phyloP scores from a whole-genome alignment of 345 rosid genomes.

The Turnera subulata region DNA sequence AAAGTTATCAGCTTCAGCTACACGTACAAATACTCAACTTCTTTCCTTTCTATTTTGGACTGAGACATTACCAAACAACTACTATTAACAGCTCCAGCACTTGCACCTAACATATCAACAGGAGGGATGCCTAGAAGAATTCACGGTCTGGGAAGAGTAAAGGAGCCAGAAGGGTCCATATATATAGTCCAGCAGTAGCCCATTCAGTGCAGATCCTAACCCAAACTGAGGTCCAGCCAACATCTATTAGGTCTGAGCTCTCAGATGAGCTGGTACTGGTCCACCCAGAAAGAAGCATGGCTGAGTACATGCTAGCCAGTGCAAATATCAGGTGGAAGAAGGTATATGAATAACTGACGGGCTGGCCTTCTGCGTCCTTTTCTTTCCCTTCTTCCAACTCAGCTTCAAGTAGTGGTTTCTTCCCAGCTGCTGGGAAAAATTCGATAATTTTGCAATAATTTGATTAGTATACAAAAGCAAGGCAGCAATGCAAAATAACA shows the following conservation, averaged over 20 bases:
- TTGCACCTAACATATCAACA: too few species aligned
- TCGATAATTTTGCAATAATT: neutral
- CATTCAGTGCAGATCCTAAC: slow-evolving; percentile 86
- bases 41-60: too few species aligned
- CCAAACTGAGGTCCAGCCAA: slow-evolving; percentile 99
- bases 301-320: slow-evolving; percentile 94
- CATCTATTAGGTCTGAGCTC: slow-evolving; percentile 69
- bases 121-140: slow-evolving; percentile 39
- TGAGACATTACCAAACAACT: too few species aligned
- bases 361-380: slow-evolving; percentile 52
- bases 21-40: too few species aligned
- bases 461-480: neutral
- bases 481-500: neutral
- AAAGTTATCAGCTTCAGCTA: too few species aligned
- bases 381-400: slow-evolving; percentile 64
- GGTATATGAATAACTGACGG: slow-evolving; percentile 76
- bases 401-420: slow-evolving; percentile 60
- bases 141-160: slow-evolving; percentile 60
- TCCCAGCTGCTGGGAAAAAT: slow-evolving; percentile 43
- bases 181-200: slow-evolving; percentile 70
- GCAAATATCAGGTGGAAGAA: slow-evolving; percentile 96
- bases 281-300: slow-evolving; percentile 98
- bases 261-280: slow-evolving; percentile 68
- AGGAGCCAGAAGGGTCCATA: slow-evolving; percentile 79
- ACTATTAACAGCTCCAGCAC: too few species aligned